Percentiles rank a stretch among this genome's conserved stretches.
These are phyloP conservation scores for Schizochytrium sp. DNA, from an alignment of 108 stramenopile species.

Conservation along the genomic window DNA sequence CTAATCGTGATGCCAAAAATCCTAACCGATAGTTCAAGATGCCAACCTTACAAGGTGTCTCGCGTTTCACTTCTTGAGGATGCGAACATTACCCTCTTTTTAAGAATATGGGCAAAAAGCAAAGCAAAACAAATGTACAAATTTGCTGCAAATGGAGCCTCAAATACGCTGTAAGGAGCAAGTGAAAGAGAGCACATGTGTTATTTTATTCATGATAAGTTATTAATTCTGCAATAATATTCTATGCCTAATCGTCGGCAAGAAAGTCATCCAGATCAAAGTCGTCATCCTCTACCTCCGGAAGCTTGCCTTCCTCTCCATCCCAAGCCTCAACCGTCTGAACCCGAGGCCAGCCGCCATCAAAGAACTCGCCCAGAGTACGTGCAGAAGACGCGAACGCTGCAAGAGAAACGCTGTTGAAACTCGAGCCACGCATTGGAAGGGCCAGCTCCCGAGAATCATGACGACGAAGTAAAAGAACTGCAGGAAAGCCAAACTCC, in stretches of 20 bases:
- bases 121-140: no score
- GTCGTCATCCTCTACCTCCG: constrained; percentile 42
- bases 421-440: constrained; percentile 7
- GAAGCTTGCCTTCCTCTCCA: constrained; percentile 54
- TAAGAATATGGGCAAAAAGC: no score
- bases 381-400: not conserved
- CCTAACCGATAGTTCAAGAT: no score
- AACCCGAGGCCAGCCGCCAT: not conserved
- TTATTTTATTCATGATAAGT: not conserved
- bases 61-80: no score
- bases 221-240: not conserved
- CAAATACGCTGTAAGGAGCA: not conserved
- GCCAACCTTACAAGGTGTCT: no score
- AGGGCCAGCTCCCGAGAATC: constrained; percentile 1
- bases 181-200: not conserved
- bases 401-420: not conserved
- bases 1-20: no score
- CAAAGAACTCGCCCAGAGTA: not conserved
- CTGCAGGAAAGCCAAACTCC: constrained; percentile 54
- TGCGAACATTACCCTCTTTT: no score
- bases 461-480: constrained; percentile 60
- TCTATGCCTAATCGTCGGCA: constrained; percentile 6
- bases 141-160: no score
- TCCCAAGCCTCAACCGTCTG: constrained; percentile 58
- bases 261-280: constrained; percentile 62